Evolutionary conservation across 352 stramenopile species (phyloP), one percentile per base, ranked within the genome.

Genomic region (Globisporangium carolinianum): DNA sequence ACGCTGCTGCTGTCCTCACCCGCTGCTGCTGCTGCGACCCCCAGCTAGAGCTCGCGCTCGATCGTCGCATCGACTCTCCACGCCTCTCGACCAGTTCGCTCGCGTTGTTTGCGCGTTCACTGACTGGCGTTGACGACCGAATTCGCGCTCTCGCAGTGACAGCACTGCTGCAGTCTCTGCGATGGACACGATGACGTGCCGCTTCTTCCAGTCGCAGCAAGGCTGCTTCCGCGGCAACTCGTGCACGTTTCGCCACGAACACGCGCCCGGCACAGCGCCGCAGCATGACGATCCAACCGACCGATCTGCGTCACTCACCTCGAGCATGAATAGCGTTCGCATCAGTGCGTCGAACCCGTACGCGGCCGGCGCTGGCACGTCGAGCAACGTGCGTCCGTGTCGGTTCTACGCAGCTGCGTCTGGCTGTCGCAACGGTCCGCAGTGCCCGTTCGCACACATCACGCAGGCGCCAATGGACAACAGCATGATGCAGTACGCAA

Each of bases 131-230:
- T 32, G 24, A 32, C 24, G 24, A 32, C 42, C n/a, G 5, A 5
- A 4, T 47, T 47, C 12, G 12, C 42, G 15, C 42, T 5, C 47
- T 9, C 46, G 4, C 46, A 8, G 10, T 11, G 46, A 18, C 46
- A 32, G 24, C 17, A 11, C 5, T 18, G 47, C 43, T 32, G 9
- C 45, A 15, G 18, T 42, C 49, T 9, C 15, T 37, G 14, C 49
- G 12, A 61, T 60, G 53, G 43, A 65, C 17, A 32, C 37, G 17
- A 63, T 48, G 51, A 15, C 61, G 10, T 92, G 83, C 60, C 80
- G 80, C 64, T 92, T 89, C 74, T 92, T 87, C 61, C 68, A 82
- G 68, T 85, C 78, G 47, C 67, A 72, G 8, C 65, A 84, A 46
- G 83, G 83, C 57, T 92, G 83, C 55, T 86, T 83, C 60, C 79